These are phyloP conservation scores for Aureobasidium lini DNA, from an alignment of 2,329 filamentous ascomycete species.

Conservation along the genomic window DNA sequence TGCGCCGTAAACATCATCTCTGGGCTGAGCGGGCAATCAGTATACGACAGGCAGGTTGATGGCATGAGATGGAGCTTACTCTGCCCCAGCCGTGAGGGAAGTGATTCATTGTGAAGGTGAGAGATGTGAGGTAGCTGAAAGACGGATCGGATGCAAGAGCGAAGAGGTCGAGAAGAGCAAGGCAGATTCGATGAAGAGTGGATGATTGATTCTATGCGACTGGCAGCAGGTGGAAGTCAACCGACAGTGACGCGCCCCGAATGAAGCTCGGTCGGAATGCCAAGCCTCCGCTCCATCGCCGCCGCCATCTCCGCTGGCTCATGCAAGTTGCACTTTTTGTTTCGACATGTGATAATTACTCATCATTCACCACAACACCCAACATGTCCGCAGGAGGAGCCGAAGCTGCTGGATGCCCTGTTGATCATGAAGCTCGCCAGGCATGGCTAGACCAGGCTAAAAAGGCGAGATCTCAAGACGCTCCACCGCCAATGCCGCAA, in stretches of 20 bases:
- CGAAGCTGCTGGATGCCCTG: slow-evolving; percentile 55
- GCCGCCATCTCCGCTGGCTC: background rate
- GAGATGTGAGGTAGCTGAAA: slow-evolving; percentile 19
- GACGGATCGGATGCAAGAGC: background rate
- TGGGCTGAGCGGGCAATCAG: slow-evolving; percentile 57
- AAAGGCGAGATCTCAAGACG: slow-evolving; percentile 16
- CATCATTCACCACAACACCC: background rate
- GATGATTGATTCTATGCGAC: background rate
- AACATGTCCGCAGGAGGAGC: slow-evolving; percentile 4
- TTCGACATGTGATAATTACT: slow-evolving; percentile 1
- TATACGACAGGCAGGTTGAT: slow-evolving; percentile 26
- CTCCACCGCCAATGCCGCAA: slow-evolving; percentile 28
- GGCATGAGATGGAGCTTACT: slow-evolving; percentile 38
- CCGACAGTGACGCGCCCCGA: slow-evolving; percentile 6
- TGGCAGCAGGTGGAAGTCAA: background rate
- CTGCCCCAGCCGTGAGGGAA: slow-evolving; percentile 59
- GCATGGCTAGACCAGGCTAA: slow-evolving; percentile 65
- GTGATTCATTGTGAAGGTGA: slow-evolving; percentile 49
- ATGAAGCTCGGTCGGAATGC: background rate
- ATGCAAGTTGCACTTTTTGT: slow-evolving; percentile 1
- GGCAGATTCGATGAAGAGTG: background rate
- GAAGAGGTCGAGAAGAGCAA: background rate
- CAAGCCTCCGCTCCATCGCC: background rate
- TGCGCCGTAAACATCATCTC: slow-evolving; percentile 92
- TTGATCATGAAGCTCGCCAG: slow-evolving; percentile 82